Percentiles rank a stretch among this genome's conserved stretches.
Conservation (phyloP, 2,329 filamentous ascomycete genomes). For the Emmonsiellopsis sp. region DNA sequence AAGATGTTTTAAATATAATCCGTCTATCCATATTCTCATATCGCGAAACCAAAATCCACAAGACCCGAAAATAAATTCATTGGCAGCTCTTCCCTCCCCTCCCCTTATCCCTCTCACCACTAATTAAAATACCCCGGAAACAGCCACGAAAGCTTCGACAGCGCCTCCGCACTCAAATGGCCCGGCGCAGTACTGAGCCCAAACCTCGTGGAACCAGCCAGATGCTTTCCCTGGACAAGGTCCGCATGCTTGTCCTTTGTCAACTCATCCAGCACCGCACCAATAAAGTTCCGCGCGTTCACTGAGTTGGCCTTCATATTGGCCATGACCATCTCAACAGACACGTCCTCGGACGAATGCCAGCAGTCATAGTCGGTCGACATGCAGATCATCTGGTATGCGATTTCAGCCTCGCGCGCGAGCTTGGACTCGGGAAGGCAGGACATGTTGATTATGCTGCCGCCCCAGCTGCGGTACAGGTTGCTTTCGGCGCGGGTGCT, state of each 20-base stretch:
- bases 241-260: conserved; percentile 67
- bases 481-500: conserved; percentile 91
- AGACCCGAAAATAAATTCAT: no score
- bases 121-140: conserved; percentile 70
- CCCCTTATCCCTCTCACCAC: no score
- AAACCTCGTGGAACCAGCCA: conserved; percentile 65
- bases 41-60: no score
- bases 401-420: conserved; percentile 89
- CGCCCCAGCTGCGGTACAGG: conserved; percentile 90
- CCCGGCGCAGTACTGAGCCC: conserved; percentile 77
- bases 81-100: neutral
- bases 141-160: conserved; percentile 73
- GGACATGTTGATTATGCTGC: conserved; percentile 97
- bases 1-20: no score
- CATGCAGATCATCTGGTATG: conserved; percentile 99
- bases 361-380: conserved; percentile 99
- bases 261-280: conserved; percentile 78
- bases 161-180: conserved; percentile 63
- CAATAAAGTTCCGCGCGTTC: conserved; percentile 79
- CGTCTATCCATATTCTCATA: no score
- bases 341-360: conserved; percentile 68
- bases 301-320: conserved; percentile 90
- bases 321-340: conserved; percentile 92
- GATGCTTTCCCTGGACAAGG: conserved; percentile 70
- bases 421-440: conserved; percentile 92